Percentiles rank a stretch among this genome's conserved stretches.
Evolutionary conservation across 2,329 filamentous ascomycete species (phyloP).

Genomic region (Blumeria graminis): DNA sequence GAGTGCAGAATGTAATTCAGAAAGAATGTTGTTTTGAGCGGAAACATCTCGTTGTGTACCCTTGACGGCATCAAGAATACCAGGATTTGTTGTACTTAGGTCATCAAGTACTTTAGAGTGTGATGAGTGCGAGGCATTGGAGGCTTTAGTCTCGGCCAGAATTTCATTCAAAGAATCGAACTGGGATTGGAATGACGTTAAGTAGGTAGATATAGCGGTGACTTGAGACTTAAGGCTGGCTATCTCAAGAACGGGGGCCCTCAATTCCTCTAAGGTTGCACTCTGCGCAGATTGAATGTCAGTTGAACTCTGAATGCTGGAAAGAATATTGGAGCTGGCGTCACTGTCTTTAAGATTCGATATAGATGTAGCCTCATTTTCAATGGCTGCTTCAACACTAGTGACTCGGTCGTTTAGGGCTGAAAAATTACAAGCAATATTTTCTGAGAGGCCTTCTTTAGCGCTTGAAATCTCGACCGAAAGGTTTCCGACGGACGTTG

Average conservation of each 20-base stretch:
- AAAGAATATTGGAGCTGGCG: slow-evolving; percentile 7
- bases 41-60: slow-evolving; percentile 1
- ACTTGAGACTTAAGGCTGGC: slow-evolving; percentile 3
- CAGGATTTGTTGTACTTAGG: slow-evolving; percentile 1
- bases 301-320: slow-evolving; percentile 6
- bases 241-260: slow-evolving; percentile 1
- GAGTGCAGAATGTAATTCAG: slow-evolving; percentile 1
- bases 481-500: not conserved
- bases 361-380: slow-evolving; percentile 6
- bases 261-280: slow-evolving; percentile 5
- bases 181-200: slow-evolving; percentile 3
- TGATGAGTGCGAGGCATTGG: slow-evolving; percentile 9
- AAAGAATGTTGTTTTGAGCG: not conserved
- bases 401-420: slow-evolving; percentile 6
- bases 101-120: slow-evolving; percentile 6
- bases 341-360: slow-evolving; percentile 2
- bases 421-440: slow-evolving; percentile 5
- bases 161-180: slow-evolving; percentile 10
- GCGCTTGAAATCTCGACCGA: slow-evolving; percentile 7
- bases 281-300: slow-evolving; percentile 6
- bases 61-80: slow-evolving; percentile 3
- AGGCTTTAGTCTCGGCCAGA: slow-evolving; percentile 6
- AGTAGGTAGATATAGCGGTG: slow-evolving; percentile 5
- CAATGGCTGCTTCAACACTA: slow-evolving; percentile 7
- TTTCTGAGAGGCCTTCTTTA: slow-evolving; percentile 8